These are phyloP conservation scores for Volvox reticuliferus DNA, from an alignment of 139 green algal genomes.

Conservation along the genomic window DNA sequence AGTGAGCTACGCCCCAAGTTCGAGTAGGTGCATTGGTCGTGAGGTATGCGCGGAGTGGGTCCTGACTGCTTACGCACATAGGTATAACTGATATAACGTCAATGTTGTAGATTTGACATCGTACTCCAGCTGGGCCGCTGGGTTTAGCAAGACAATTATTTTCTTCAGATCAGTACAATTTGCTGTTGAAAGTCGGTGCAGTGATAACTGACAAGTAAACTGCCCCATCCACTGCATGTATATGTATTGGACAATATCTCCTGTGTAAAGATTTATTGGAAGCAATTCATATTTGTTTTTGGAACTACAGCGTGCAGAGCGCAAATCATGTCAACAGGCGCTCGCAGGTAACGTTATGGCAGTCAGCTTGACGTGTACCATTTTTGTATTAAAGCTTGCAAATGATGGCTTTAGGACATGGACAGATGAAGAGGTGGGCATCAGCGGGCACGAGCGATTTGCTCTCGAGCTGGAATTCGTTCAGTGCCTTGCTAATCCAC, in stretches of 20 bases:
- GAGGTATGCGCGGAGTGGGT: background rate
- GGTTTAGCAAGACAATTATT: too few relatives aligned
- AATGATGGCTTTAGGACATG: slow-evolving; percentile 4
- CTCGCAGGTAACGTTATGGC: background rate
- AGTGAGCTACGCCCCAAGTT: background rate
- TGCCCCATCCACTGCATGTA: background rate
- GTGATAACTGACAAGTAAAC: too few relatives aligned
- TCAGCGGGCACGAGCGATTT: slow-evolving; percentile 72
- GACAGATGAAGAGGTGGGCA: slow-evolving; percentile 48
- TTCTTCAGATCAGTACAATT: too few relatives aligned
- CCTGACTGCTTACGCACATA: background rate
- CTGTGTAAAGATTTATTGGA: background rate
- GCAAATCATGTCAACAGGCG: background rate
- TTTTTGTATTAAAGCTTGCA: too few relatives aligned
- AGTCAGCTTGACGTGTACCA: too few relatives aligned
- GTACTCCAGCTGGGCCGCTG: background rate
- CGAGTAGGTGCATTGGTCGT: background rate
- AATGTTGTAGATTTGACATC: background rate
- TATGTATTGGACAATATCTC: background rate
- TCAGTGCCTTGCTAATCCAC: slow-evolving; percentile 90
- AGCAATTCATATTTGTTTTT: background rate
- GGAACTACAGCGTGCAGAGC: background rate
- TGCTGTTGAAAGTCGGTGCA: too few relatives aligned
- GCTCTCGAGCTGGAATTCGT: slow-evolving; percentile 96
- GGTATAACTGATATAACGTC: background rate